Percentiles rank a stretch among this genome's conserved stretches.
phyloP scores from a whole-genome alignment of 2,329 filamentous ascomycete genomes.

The Aspergillus glaucus region DNA sequence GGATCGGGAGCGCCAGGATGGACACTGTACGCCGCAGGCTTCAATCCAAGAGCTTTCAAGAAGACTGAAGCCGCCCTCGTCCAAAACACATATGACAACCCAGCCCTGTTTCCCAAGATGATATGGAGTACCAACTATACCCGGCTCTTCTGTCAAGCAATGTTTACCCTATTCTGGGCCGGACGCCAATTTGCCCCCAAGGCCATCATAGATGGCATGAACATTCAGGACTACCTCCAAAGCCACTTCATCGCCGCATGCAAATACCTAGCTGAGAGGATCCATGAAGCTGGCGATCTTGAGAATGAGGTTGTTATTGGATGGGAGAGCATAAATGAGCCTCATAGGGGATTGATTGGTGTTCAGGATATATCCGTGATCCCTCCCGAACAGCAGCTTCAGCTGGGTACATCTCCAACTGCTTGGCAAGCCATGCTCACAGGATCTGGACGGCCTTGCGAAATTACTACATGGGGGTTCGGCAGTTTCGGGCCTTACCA shows the following conservation, averaged over 20 bases:
- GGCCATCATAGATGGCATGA: conserved; percentile 86
- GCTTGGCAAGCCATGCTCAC: conserved; percentile 90
- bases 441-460: conserved; percentile 83
- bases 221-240: conserved; percentile 94
- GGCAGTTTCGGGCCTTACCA: conserved; percentile 89
- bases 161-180: conserved; percentile 91
- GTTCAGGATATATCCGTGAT: conserved; percentile 74
- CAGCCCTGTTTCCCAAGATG: conserved; percentile 91
- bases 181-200: conserved; percentile 91
- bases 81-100: conserved; percentile 85
- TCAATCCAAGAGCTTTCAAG: conserved; percentile 79
- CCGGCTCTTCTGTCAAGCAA: conserved; percentile 75
- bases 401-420: conserved; percentile 88
- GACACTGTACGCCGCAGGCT: conserved; percentile 89
- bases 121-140: conserved; percentile 98
- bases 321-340: conserved; percentile 96
- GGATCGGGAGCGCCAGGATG: conserved; percentile 96
- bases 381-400: conserved; percentile 79
- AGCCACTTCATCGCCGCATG: conserved; percentile 77
- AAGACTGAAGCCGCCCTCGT: conserved; percentile 87
- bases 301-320: conserved; percentile 83
- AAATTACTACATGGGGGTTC: conserved; percentile 90
- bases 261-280: conserved; percentile 71
- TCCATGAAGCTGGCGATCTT: conserved; percentile 83
- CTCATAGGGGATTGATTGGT: conserved; percentile 80